Evolutionary conservation across 1,139 yeast species (phyloP).

Genomic region (Meyerozyma carpophila): DNA sequence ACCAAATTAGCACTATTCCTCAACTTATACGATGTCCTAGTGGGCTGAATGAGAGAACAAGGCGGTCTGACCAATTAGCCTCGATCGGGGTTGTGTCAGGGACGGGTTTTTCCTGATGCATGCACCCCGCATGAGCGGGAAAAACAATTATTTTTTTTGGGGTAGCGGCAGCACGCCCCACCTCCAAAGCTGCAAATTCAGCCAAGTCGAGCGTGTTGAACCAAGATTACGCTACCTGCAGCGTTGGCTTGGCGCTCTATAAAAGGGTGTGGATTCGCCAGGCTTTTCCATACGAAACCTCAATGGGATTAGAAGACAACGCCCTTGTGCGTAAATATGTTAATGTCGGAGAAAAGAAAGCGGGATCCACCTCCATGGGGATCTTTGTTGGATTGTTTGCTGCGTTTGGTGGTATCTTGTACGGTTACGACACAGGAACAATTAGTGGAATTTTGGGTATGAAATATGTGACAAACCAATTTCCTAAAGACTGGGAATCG

Average conservation of each 20-base stretch:
- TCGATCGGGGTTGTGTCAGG: no score
- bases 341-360: constrained; percentile 39
- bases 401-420: constrained; percentile 66
- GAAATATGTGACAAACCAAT: constrained; percentile 54
- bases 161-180: neutral
- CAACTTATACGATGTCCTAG: no score
- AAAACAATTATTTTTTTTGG: neutral
- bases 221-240: neutral
- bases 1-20: no score
- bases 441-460: constrained; percentile 73
- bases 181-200: neutral
- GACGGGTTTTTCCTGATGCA: neutral
- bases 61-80: no score
- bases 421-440: constrained; percentile 78
- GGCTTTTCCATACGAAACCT: neutral
- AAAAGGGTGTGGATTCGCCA: neutral
- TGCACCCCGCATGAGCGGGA: neutral
- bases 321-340: constrained; percentile 24
- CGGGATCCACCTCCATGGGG: constrained; percentile 44
- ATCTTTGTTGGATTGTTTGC: constrained; percentile 43
- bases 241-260: neutral
- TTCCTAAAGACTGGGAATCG: constrained; percentile 36
- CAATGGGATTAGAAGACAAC: constrained; percentile 37
- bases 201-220: neutral
- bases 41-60: no score